Evolutionary conservation across 2,329 filamentous ascomycete genomes (phyloP), one percentile per base, ranked within the genome.

Genomic region (Nemania sp.): DNA sequence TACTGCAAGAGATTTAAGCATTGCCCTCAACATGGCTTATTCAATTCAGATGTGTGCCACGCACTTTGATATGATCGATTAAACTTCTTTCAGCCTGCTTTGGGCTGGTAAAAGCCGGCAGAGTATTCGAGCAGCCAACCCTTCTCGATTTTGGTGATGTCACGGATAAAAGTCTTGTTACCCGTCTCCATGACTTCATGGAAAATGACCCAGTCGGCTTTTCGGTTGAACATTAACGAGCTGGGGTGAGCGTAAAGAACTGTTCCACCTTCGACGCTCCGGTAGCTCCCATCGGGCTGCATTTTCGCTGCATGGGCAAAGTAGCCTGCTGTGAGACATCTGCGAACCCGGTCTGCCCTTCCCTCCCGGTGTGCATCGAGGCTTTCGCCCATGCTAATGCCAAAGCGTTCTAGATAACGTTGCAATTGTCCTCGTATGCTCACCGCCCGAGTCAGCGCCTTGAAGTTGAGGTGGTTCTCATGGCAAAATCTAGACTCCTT

Each of bases 141-240:
- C 81, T 92, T 97, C 73, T 97, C 91, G 69, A 98, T 90, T 78
- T 91, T 95, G n/a, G 89, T 95, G 60, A 98, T 80, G 75, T 98
- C 94, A 57, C 92, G 83, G 69, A 99, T 96, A 73, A 89, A 98
- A 0, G 86, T 92, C 81, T 98, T 98, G 65, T 85, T 86, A 10
- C 89, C 87, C 4, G 91, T 96, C 78, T 98, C 91, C 81, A 97
- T 86, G 39, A 97, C 87, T 77, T 97, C 94, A 69, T 96, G 90
- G 72, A 97, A 99, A 35, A 99, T 84, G 10, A 98, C 92, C 92
- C 94, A 98, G 65, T 97, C 92, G 11, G 92, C 92, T 79, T 96
- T 97, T 58, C 93, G 87, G 75, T 97, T 96, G 80, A 98, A 98
- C 87, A 98, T 92, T 67, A 98, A 78, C 40, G 90, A 96, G 71